These are phyloP conservation scores for Fragilariopsis cylindrus DNA, from an alignment of 108 stramenopile species.

Conservation along the genomic window DNA sequence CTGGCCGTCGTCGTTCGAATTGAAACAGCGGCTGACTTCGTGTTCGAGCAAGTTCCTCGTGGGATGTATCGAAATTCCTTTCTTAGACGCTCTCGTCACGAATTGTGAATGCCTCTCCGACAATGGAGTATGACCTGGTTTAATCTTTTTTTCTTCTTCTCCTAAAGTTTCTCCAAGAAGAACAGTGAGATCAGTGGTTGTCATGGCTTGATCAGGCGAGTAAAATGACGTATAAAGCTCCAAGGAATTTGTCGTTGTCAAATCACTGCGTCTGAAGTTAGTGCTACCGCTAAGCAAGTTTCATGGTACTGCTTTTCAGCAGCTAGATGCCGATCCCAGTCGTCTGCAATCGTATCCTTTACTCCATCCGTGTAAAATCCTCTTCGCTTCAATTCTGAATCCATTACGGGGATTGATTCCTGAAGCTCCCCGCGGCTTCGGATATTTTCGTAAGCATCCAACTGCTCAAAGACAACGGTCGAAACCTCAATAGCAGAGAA, in stretches of 20 bases:
- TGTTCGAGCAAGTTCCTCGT: constrained; percentile 22
- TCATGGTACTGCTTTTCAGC: constrained; percentile 74
- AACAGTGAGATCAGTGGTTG: constrained; percentile 42
- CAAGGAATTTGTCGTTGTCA: constrained; percentile 68
- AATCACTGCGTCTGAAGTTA: constrained; percentile 68
- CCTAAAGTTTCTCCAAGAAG: constrained; percentile 27
- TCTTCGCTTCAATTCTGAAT: constrained; percentile 58
- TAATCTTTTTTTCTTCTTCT: not conserved
- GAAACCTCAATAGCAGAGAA: constrained; percentile 81
- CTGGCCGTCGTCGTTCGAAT: constrained; percentile 39
- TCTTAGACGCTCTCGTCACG: constrained; percentile 32
- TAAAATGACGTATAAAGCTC: constrained; percentile 75
- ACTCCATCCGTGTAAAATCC: constrained; percentile 75
- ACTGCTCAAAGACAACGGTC: constrained; percentile 75
- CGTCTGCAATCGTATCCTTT: constrained; percentile 46
- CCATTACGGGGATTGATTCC: constrained; percentile 50
- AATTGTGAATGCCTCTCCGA: constrained; percentile 17
- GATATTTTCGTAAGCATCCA: constrained; percentile 69
- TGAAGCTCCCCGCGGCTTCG: constrained; percentile 38
- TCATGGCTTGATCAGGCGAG: constrained; percentile 48
- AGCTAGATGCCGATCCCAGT: constrained; percentile 43
- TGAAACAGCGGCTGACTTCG: constrained; percentile 44
- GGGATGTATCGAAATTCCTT: constrained; percentile 43
- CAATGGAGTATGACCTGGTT: constrained; percentile 4
- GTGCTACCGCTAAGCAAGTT: constrained; percentile 49